These are phyloP conservation scores for Knufia fluminis DNA, from an alignment of 2,329 filamentous ascomycete genomes.

Conservation along the genomic window DNA sequence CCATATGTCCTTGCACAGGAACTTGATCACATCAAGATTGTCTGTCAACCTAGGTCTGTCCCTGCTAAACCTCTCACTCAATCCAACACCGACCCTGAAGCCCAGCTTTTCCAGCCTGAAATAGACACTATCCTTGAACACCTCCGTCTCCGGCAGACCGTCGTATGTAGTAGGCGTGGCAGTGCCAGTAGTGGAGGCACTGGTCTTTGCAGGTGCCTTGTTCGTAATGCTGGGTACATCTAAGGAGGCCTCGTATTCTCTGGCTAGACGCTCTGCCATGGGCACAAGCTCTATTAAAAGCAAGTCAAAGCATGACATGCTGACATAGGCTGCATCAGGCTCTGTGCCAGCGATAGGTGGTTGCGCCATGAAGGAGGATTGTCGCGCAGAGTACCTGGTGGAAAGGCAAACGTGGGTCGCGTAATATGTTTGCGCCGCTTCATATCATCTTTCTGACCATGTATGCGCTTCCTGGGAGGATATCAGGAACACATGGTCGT, in stretches of 20 bases:
- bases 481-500: too few relatives aligned
- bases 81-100: constrained; percentile 83
- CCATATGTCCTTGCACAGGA: constrained; percentile 98
- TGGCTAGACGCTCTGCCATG: constrained; percentile 76
- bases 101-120: constrained; percentile 75
- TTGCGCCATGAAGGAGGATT: constrained; percentile 5
- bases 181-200: constrained; percentile 3
- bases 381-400: not conserved
- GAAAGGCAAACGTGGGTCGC: not conserved
- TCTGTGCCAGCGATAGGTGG: constrained; percentile 62
- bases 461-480: not conserved
- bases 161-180: constrained; percentile 15
- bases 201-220: constrained; percentile 7
- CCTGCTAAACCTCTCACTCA: constrained; percentile 63
- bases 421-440: not conserved
- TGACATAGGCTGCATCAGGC: constrained; percentile 66
- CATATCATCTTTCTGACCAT: constrained; percentile 4
- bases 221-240: constrained; percentile 15
- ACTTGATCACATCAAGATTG: constrained; percentile 93
- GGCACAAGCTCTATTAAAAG: constrained; percentile 95
- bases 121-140: constrained; percentile 75
- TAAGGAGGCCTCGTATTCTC: constrained; percentile 28
- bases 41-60: constrained; percentile 83
- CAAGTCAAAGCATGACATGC: constrained; percentile 81
- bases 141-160: constrained; percentile 45